phyloP scores from a whole-genome alignment of 1,284 basidiomycete genomes.

The Rhodotorula sp. region DNA sequence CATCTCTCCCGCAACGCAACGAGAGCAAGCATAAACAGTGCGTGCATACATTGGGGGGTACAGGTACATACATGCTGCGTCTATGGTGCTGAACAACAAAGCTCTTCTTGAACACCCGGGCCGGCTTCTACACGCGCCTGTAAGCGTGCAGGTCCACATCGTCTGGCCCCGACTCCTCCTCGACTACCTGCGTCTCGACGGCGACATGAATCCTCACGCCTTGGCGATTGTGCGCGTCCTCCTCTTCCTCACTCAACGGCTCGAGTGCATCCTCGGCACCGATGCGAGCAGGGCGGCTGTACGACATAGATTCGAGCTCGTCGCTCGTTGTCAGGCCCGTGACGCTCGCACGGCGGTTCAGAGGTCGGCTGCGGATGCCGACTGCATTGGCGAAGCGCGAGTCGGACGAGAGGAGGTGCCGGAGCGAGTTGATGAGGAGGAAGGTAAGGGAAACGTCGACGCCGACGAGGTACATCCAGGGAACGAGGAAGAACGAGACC shows the following conservation, averaged over 20 bases:
- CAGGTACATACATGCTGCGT: too few relatives aligned
- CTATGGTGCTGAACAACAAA: too few relatives aligned
- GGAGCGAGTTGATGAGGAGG: slow-evolving; percentile 19
- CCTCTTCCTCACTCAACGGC: neutral
- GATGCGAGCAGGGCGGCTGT: neutral
- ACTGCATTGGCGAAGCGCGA: slow-evolving; percentile 1
- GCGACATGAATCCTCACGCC: neutral
- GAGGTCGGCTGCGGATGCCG: neutral
- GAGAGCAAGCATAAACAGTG: too few relatives aligned
- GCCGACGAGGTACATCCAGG: slow-evolving; percentile 24
- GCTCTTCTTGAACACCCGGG: too few relatives aligned
- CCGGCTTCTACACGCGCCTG: neutral
- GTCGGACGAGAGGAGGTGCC: slow-evolving; percentile 3
- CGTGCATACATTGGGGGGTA: too few relatives aligned
- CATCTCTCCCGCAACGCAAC: too few relatives aligned
- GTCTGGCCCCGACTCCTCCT: neutral
- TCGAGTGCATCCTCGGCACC: neutral
- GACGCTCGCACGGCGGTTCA: neutral
- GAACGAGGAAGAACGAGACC: slow-evolving; percentile 16
- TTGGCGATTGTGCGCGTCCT: neutral
- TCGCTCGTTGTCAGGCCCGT: slow-evolving; percentile 4
- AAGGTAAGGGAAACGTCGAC: slow-evolving; percentile 9
- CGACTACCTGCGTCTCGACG: slow-evolving; percentile 1
- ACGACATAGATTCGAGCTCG: neutral
- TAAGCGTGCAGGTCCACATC: neutral